These are phyloP conservation scores for Coemansia sp. DNA, from an alignment of 192 early-diverging fungal genomes.

Conservation along the genomic window DNA sequence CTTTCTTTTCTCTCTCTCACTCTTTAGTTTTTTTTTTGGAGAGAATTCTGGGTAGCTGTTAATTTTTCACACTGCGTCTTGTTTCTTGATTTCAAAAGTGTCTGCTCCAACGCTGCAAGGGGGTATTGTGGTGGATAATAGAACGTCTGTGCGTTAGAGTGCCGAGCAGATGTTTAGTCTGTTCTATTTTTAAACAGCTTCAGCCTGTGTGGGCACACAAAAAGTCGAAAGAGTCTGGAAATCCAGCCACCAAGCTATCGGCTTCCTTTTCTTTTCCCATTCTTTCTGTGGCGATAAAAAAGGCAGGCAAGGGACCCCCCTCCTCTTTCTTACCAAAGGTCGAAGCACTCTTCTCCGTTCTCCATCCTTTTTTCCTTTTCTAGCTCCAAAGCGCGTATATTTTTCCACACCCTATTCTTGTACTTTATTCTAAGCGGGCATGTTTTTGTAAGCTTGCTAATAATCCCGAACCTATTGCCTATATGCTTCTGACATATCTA, in stretches of 20 bases:
- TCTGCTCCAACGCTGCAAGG: background rate
- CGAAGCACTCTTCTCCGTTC: background rate
- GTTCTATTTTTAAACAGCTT: background rate
- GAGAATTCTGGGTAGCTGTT: too few relatives aligned
- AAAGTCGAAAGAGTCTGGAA: background rate
- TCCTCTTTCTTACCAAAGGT: too few relatives aligned
- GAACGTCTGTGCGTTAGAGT: too few relatives aligned
- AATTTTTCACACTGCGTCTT: too few relatives aligned
- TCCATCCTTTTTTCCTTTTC: background rate
- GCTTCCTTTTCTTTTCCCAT: background rate
- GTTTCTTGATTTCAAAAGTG: background rate
- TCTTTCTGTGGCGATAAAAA: background rate
- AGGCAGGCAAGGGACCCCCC: background rate
- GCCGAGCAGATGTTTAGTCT: background rate
- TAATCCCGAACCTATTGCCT: background rate
- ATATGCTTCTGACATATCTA: conserved; percentile 11
- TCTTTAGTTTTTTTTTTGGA: background rate
- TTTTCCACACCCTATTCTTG: background rate
- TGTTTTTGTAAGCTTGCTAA: conserved; percentile 3
- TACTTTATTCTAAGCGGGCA: conserved; percentile 1
- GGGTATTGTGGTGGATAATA: background rate
- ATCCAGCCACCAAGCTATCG: background rate
- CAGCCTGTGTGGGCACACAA: background rate
- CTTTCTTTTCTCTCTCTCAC: background rate
- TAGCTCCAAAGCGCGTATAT: background rate